Conservation (phyloP, 176 grass and related monocot genomes). For the Chrysopogon serrulatus region DNA sequence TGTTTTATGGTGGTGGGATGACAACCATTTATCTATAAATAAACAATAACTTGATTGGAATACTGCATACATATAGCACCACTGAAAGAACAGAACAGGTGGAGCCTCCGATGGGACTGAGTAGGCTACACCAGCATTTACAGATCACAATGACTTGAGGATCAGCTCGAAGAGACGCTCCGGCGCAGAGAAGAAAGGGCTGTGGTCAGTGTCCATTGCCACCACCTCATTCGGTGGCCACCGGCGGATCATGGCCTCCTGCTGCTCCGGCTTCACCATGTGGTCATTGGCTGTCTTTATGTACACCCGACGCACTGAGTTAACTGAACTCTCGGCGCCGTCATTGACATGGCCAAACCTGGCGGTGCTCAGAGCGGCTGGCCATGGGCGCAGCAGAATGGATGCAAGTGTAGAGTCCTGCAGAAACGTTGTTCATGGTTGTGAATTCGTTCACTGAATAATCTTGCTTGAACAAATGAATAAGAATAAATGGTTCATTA, state of each 20-base stretch:
- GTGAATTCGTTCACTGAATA: neutral
- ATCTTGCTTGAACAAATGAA: neutral
- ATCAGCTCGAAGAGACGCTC: constrained; percentile 21
- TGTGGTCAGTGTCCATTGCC: constrained; percentile 43
- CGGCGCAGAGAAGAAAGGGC: constrained; percentile 50
- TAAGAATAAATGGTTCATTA: neutral
- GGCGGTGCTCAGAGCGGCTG: neutral
- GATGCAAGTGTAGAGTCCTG: constrained; percentile 16
- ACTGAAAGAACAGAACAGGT: neutral
- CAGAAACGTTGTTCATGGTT: neutral
- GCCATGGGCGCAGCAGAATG: constrained; percentile 46
- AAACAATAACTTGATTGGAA: neutral
- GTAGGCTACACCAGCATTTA: neutral
- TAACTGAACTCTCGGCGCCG: neutral
- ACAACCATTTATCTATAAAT: neutral
- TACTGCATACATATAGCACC: neutral
- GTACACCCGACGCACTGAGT: constrained; percentile 16
- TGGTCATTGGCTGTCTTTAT: constrained; percentile 40
- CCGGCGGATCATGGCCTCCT: constrained; percentile 48
- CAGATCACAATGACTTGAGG: neutral
- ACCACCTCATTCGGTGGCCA: constrained; percentile 38
- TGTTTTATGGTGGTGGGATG: neutral
- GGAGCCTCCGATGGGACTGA: neutral
- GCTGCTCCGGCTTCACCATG: constrained; percentile 38
- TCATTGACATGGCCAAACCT: neutral